Conservation (phyloP, 106 monocot genomes). For the Triglochin maritima region DNA sequence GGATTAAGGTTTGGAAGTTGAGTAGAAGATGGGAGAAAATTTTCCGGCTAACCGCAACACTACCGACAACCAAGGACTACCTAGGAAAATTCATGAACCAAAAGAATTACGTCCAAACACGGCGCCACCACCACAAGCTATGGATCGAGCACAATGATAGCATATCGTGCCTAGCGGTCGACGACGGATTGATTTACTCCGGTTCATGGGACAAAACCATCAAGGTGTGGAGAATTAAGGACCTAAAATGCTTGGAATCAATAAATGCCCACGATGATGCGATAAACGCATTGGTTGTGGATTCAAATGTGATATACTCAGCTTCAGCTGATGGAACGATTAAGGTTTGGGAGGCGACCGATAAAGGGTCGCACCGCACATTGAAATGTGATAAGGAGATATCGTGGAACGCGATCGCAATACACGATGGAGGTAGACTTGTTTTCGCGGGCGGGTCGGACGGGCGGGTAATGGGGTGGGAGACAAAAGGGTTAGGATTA, state of each 20-base stretch:
- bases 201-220: conserved; percentile 80
- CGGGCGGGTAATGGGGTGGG: conserved; percentile 47
- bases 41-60: conserved; percentile 35
- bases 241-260: conserved; percentile 62
- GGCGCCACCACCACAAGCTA: conserved; percentile 43
- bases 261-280: conserved; percentile 71
- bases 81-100: conserved; percentile 35
- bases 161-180: conserved; percentile 64
- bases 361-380: conserved; percentile 16
- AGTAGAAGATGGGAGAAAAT: conserved; percentile 34
- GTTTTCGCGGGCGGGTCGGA: conserved; percentile 60
- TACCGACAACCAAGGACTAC: conserved; percentile 60
- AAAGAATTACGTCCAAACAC: conserved; percentile 56
- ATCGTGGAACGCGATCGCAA: conserved; percentile 48
- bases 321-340: conserved; percentile 75
- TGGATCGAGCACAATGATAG: conserved; percentile 85
- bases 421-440: conserved; percentile 19
- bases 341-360: conserved; percentile 44
- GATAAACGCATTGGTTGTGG: conserved; percentile 37
- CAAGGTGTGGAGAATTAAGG: conserved; percentile 58
- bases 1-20: conserved; percentile 65
- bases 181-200: conserved; percentile 40
- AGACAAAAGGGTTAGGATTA: conserved; percentile 6
- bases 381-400: conserved; percentile 10
- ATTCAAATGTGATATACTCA: conserved; percentile 31